A percentile compares a stretch with the other conserved stretches of the same genome.
Evolutionary conservation across 2,329 filamentous ascomycete species (phyloP).

Genomic region (Aspergillus vadensis): DNA sequence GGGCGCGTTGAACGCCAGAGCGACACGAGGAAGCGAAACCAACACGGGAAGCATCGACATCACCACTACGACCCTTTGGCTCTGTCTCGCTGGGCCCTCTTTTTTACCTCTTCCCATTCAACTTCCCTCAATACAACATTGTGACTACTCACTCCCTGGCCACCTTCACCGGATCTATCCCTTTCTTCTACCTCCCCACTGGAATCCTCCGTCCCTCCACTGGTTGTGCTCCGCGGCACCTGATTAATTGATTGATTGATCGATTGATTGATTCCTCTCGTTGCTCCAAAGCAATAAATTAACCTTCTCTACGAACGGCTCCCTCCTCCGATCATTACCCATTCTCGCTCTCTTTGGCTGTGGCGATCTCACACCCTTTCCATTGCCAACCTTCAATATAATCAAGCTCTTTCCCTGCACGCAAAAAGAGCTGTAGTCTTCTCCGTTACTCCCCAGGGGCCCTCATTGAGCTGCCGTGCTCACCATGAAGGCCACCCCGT

Average conservation of each 20-base stretch:
- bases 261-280: neutral
- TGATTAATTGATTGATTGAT: neutral
- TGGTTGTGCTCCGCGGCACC: neutral
- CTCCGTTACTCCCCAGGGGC: constrained; percentile 1
- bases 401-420: neutral
- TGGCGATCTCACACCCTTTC: neutral
- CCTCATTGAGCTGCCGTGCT: constrained; percentile 26
- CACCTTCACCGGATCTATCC: neutral
- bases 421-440: neutral
- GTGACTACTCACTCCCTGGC: neutral
- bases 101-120: neutral
- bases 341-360: neutral
- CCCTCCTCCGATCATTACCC: neutral
- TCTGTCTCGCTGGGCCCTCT: neutral
- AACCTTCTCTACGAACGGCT: constrained; percentile 2
- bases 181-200: neutral
- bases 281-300: neutral
- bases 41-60: constrained; percentile 12
- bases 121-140: neutral
- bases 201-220: neutral
- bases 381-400: neutral
- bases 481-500: constrained; percentile 89
- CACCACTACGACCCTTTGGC: constrained; percentile 5
- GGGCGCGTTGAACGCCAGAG: constrained; percentile 8
- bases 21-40: constrained; percentile 13